Conservation (phyloP, 345 rosid genomes). For the Balakata baccata region DNA sequence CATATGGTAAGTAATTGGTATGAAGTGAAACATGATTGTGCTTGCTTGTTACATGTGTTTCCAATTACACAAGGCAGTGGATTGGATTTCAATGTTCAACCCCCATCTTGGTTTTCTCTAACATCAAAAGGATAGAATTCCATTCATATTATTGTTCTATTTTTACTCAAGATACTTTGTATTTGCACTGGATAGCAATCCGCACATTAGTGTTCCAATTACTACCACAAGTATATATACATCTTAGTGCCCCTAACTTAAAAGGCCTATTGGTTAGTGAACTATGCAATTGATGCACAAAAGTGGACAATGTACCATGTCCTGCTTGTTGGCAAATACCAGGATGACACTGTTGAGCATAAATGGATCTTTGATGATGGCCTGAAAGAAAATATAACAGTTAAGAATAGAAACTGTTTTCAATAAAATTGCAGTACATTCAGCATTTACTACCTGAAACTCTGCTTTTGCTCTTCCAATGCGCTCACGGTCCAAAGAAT, state of each 20-base stretch:
- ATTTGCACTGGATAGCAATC: background rate
- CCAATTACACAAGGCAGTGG: background rate
- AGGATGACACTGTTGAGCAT: slow-evolving; percentile 92
- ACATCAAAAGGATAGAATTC: background rate
- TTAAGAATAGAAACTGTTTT: slow-evolving; percentile 24
- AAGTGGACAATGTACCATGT: slow-evolving; percentile 57
- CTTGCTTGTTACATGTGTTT: background rate
- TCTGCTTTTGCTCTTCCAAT: slow-evolving; percentile 84
- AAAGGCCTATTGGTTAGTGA: background rate
- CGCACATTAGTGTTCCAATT: background rate
- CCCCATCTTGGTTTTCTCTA: background rate
- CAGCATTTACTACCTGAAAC: slow-evolving; percentile 70
- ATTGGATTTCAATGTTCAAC: background rate
- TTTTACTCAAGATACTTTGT: background rate
- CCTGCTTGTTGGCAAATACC: slow-evolving; percentile 99
- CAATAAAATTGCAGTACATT: slow-evolving; percentile 20
- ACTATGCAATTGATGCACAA: background rate
- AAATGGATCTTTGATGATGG: slow-evolving; percentile 90
- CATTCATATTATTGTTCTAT: background rate
- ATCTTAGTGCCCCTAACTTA: background rate
- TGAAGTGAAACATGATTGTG: background rate
- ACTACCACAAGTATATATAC: background rate
- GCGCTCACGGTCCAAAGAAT: slow-evolving; percentile 97
- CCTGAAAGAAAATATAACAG: slow-evolving; percentile 43
- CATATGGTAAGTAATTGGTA: no score